Evolutionary conservation across 2,329 filamentous ascomycete species (phyloP).

Genomic region (Pyrenophora seminiperda): DNA sequence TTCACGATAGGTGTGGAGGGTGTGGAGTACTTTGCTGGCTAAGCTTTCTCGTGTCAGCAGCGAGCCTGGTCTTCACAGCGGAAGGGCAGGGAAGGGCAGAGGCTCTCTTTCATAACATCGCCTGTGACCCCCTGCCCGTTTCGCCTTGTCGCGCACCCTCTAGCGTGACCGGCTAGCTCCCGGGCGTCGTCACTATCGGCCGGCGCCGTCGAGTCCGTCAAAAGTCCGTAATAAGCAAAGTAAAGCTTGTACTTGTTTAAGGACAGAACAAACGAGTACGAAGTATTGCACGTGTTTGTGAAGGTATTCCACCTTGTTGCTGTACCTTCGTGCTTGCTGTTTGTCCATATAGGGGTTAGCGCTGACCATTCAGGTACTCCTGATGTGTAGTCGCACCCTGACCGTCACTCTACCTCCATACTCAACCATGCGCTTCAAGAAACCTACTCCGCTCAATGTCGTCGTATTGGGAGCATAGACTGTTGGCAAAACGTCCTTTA

Average conservation of each 20-base stretch:
- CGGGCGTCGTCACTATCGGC: conserved; percentile 5
- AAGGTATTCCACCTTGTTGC: too few species aligned
- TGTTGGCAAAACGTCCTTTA: conserved; percentile 37
- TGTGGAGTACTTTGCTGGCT: too few species aligned
- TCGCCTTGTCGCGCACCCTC: conserved; percentile 9
- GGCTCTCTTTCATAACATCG: conserved; percentile 2
- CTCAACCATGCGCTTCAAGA: conserved; percentile 2
- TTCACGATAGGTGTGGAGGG: too few species aligned
- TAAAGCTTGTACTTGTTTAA: too few species aligned
- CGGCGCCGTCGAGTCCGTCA: conserved; percentile 2
- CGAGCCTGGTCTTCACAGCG: background rate
- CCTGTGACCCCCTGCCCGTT: conserved; percentile 4
- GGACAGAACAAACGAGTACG: too few species aligned
- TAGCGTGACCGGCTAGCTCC: background rate
- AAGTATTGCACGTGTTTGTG: too few species aligned
- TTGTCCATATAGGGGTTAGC: too few species aligned
- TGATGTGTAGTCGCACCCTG: background rate
- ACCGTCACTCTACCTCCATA: background rate
- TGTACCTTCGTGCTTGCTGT: too few species aligned
- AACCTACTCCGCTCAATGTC: conserved; percentile 7
- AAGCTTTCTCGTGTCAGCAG: too few species aligned
- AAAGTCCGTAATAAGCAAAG: too few species aligned
- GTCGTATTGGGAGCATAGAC: conserved; percentile 29
- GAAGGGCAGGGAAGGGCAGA: background rate
- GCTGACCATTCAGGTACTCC: background rate